A percentile compares a stretch with the other conserved stretches of the same genome.
Evolutionary conservation across 2,329 filamentous ascomycete genomes (phyloP).

Genomic region (Exophiala oligosperma): DNA sequence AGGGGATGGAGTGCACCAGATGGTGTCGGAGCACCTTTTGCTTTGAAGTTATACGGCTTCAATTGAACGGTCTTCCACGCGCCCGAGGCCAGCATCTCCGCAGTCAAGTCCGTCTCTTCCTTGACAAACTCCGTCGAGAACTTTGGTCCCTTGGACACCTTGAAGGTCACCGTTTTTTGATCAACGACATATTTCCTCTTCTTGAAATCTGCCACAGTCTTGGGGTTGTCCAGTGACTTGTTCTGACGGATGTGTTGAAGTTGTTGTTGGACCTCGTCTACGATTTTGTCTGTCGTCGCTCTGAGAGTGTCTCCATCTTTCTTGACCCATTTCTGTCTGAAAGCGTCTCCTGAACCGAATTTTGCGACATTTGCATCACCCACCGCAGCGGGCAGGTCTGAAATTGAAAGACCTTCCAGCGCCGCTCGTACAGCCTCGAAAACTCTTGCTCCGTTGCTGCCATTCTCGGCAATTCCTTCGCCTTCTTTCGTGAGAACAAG

Average conservation of each 20-base stretch:
- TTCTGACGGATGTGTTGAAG: conserved; percentile 71
- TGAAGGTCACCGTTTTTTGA: conserved; percentile 84
- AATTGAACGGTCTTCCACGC: conserved; percentile 91
- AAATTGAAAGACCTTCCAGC: conserved; percentile 76
- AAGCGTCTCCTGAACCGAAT: conserved; percentile 91
- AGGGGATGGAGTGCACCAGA: conserved; percentile 58
- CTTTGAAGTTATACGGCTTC: conserved; percentile 80
- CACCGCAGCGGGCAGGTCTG: conserved; percentile 59
- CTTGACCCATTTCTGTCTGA: conserved; percentile 72
- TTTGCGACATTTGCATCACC: conserved; percentile 48
- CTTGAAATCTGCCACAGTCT: conserved; percentile 76
- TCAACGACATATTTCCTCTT: conserved; percentile 87
- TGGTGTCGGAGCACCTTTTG: conserved; percentile 55
- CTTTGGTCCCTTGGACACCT: conserved; percentile 79
- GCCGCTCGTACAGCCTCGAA: conserved; percentile 72
- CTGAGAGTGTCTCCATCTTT: conserved; percentile 61
- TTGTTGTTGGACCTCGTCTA: conserved; percentile 75
- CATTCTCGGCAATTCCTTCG: conserved; percentile 69
- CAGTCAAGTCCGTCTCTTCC: conserved; percentile 93
- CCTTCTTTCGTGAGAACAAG: conserved; percentile 73
- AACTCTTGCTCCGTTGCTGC: conserved; percentile 80
- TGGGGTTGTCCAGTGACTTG: conserved; percentile 68
- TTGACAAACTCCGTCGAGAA: conserved; percentile 86
- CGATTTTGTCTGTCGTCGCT: conserved; percentile 66
- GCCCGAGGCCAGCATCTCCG: conserved; percentile 83